Evolutionary conservation across 345 rosid species (phyloP), one percentile per base, ranked within the genome.

Genomic region (Citrus unshiu): DNA sequence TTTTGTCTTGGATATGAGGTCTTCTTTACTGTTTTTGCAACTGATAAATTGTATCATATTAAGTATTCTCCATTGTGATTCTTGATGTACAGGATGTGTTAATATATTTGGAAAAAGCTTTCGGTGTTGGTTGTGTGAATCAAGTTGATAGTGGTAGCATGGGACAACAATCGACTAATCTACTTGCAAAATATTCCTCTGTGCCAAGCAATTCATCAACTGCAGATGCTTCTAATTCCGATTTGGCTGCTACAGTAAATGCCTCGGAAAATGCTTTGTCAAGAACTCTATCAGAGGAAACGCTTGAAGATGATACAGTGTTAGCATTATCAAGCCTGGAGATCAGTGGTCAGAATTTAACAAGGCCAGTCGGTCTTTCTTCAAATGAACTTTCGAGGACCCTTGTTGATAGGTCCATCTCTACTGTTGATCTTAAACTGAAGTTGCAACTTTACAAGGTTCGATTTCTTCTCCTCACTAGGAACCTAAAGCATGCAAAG

Each of bases 381-480:
- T 88, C 90, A 58, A 87, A 84, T 73, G 91, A 91, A 81, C 85
- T 87, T 79, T 85, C 90, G 2, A 91, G 91, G 89, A 79, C 85
- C 83, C 61, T 83, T 24, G 78, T 90, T 13, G 91, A 86, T 81
- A 87, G 89, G 85, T 83, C 93, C 14, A 75, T 89, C 83, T 85
- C 91, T 69, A 81, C 86, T 46, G 86, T 84, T 79, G 94, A 93
- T 88, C 85, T 94, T 85, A 97, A 92, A 94, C 94, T 94, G 35
- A 94, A 91, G 88, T 84, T 96, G 91, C 98, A 92, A 84, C 95
- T 93, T 74, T 94, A 97, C 90, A 94, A 89, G 91, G 98, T 97
- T 72, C 90, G 85, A 9, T 89, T 94, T 86, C 86, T 93, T 78
- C 97, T 94, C 78, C 93, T 94, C 69, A 90, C 97, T 34, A 91